Base-by-base conservation (phyloP, 1,284 basidiomycete genomes). In the Vanrija humicola region DNA sequence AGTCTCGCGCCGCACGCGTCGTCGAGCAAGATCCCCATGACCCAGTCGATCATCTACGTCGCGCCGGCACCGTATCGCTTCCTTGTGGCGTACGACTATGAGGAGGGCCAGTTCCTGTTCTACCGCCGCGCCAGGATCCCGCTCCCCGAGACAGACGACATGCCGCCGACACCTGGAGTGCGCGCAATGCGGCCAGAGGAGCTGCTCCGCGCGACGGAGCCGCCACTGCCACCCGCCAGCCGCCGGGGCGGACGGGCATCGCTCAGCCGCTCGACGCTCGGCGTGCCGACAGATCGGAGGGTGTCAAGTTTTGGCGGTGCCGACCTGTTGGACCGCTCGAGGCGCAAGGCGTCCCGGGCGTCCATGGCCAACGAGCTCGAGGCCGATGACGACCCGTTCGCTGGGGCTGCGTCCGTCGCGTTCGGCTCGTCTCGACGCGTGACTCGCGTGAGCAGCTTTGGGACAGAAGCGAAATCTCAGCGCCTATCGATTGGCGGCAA, bases 251-350 rank as follows among this genome's bases (percentile, higher is more conserved):
- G 16, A 6, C 12, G 40, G 40, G 40, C 40, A 3, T 42, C 40
- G 19, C 40, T 42, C 7, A 15, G 40, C n/a, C 40, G 40, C 19
- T 34, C 34, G 14, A 15, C 34, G 12, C 34, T 34, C n/a, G 42
- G 18, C 16, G 16, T 23, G 42, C 18, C 18, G 44, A 46, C 21
- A 18, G 40, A 42, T 15, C 40, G 40, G n/a, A 16, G 40, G n/a
- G n/a, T 42, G 19, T 42, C 40, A 12, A 34, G 34, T 10, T 42
- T 21, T 18, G 40, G 40, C 40, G 40, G 40, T n/a, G 59, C 66
- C 6, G 72, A 74, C 40, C 63, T 67, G 0, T 43, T 70, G 5
- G 69, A 73, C 38, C 56, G 70, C 4, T 59, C 68, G 0, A 58
- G 64, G 7, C 61, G 71, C 0, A 58, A 68, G 1, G 64, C 61